Conservation (phyloP, 345 rosid species). For the Anacardium occidentale region DNA sequence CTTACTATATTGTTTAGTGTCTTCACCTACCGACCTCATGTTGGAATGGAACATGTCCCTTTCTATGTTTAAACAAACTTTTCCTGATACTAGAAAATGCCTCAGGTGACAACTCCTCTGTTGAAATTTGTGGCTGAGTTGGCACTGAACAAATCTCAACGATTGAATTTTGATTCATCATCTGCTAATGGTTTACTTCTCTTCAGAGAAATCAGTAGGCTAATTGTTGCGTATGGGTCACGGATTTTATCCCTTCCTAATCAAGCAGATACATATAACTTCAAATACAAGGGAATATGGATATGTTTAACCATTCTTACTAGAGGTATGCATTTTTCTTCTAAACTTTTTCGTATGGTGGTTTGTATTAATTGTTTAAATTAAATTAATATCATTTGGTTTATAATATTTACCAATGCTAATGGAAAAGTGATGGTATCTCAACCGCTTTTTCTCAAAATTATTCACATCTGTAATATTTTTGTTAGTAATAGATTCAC, state of each 20-base stretch:
- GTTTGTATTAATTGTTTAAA: background rate
- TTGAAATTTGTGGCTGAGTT: conserved; percentile 42
- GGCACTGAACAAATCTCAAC: conserved; percentile 39
- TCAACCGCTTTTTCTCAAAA: background rate
- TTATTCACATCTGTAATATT: too few relatives aligned
- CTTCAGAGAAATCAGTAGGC: conserved; percentile 40
- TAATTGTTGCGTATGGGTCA: conserved; percentile 41
- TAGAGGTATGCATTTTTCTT: conserved; percentile 28
- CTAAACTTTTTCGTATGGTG: background rate
- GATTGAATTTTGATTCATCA: conserved; percentile 39
- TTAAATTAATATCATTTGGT: background rate
- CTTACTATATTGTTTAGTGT: background rate
- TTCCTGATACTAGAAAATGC: background rate
- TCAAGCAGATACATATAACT: conserved; percentile 34
- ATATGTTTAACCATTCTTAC: conserved; percentile 39
- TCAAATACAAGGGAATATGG: conserved; percentile 46
- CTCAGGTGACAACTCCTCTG: conserved; percentile 36
- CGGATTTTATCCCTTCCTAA: conserved; percentile 40
- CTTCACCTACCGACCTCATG: background rate
- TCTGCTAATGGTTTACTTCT: conserved; percentile 44
- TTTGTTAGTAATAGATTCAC: too few relatives aligned
- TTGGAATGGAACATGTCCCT: background rate
- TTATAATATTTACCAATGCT: background rate
- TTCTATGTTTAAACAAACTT: background rate
- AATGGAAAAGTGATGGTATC: background rate